Base-by-base conservation (phyloP, 768 basidiomycete genomes). In the Cystobasidiopsis lactophilus region DNA sequence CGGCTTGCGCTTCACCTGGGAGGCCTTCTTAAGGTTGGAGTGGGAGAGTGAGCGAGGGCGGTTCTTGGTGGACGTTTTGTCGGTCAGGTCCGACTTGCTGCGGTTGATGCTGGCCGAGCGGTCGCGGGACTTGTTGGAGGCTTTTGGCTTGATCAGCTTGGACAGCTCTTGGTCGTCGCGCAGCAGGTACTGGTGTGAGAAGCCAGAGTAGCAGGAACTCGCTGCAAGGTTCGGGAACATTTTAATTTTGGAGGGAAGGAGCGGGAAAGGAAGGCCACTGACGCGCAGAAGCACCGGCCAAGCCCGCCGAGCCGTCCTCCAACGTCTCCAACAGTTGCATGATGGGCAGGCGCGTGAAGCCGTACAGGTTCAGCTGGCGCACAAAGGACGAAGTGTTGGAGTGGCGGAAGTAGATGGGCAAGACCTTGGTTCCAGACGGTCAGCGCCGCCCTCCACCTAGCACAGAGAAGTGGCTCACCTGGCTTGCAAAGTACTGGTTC, bases 381-480 rank as follows among this genome's bases (percentile, higher is more conserved):
- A 85, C 82, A 59, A 85, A 88, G 30, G 80, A 82, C 56, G 76
- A 74, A 29, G 45, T 47, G 29, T 47, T 47, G 16, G 45, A 47
- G 29, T 47, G 45, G 3, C 45, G 4, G 77, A 95, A 98, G 78
- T 81, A 95, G 38, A 78, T 75, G 2, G 84, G 84, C 3, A 96
- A 75, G 31, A 91, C 76, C 66, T 91, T 80, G 33, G 9, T 7
- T 7, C 33, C 33, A 35, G 33, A 35, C 35, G 77, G 76, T 2
- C 85, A 81, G 64, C 93, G 83, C 24, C 78, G 78, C 65, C 89
- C 85, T 60, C 84, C 81, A 66, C 91, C 83, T 35, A 84, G 76
- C 27, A 93, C 89, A 89, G 9, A 16, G 33, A 35, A 35, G 16
- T 35, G 16, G n/a, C 33, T 7, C 7, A 35, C 33, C 33, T 35